These are phyloP conservation scores for Euphorbia lathyris DNA, from an alignment of 345 rosid genomes.

Conservation along the genomic window DNA sequence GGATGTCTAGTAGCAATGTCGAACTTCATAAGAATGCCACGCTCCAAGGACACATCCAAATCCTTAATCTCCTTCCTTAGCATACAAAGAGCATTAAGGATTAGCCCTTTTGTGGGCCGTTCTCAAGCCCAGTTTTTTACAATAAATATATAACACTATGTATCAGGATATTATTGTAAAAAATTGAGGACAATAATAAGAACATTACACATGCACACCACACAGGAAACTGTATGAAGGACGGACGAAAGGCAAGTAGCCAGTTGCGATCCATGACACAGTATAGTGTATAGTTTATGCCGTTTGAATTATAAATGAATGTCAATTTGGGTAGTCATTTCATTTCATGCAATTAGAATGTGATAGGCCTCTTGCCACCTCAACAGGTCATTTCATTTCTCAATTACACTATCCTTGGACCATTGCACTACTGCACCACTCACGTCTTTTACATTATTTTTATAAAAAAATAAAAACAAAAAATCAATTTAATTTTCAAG, in stretches of 20 bases:
- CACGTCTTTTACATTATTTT: neutral
- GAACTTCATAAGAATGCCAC: too few relatives aligned
- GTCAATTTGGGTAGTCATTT: neutral
- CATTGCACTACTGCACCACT: neutral
- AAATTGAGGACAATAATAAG: constrained; percentile 6
- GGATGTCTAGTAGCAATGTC: too few relatives aligned
- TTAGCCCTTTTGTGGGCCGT: too few relatives aligned
- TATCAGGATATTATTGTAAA: neutral
- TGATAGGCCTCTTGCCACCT: constrained; percentile 10
- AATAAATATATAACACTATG: too few relatives aligned
- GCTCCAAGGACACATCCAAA: too few relatives aligned
- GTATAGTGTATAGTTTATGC: neutral
- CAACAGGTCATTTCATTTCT: too few relatives aligned
- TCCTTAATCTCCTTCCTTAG: too few relatives aligned
- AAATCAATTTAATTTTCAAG: too few relatives aligned
- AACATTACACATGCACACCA: neutral
- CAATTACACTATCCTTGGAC: neutral
- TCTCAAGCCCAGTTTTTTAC: too few relatives aligned
- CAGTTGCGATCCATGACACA: constrained; percentile 22
- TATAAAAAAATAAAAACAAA: too few relatives aligned
- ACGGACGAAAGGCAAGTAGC: neutral
- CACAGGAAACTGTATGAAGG: neutral
- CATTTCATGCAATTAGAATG: constrained; percentile 15
- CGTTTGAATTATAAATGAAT: neutral
- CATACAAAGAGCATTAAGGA: too few relatives aligned